A percentile compares a stretch with the other conserved stretches of the same genome.
phyloP scores from a whole-genome alignment of 1,139 yeast genomes.

The Tardiomyces digboiensis region DNA sequence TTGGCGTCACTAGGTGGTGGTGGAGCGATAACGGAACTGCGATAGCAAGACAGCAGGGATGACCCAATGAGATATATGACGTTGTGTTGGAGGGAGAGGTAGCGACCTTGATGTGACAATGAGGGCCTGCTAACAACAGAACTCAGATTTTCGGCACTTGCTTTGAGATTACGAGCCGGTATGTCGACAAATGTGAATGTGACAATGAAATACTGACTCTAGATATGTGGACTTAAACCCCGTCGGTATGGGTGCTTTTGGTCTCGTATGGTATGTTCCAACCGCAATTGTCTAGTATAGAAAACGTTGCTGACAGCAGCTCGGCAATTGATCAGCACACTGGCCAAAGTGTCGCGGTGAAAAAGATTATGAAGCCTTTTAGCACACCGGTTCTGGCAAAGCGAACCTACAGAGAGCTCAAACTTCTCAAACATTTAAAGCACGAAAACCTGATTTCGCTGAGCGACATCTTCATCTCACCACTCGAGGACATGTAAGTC shows the following conservation, averaged over 20 bases:
- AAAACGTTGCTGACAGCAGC: constrained; percentile 25
- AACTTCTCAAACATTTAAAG: constrained; percentile 82
- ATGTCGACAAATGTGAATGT: no score
- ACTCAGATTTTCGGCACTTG: constrained; percentile 75
- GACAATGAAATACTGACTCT: no score
- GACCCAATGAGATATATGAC: no score
- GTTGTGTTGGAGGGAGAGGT: no score
- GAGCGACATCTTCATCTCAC: constrained; percentile 91
- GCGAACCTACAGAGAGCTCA: constrained; percentile 92
- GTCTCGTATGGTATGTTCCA: constrained; percentile 49
- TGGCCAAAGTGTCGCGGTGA: constrained; percentile 91
- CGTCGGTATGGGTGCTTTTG: constrained; percentile 99
- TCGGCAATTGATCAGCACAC: constrained; percentile 91
- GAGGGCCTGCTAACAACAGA: no score
- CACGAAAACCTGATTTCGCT: constrained; percentile 92
- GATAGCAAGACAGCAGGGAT: no score
- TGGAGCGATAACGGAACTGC: no score
- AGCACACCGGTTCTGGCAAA: constrained; percentile 92
- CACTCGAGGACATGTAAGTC: constrained; percentile 95
- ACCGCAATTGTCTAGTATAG: not conserved
- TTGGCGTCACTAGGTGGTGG: no score
- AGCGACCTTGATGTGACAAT: no score
- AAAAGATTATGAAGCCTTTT: constrained; percentile 96
- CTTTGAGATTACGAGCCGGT: constrained; percentile 84
- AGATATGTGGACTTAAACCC: constrained; percentile 85